Evolutionary conservation across 2,329 filamentous ascomycete species (phyloP).

Genomic region (Aureobasidium sp.): DNA sequence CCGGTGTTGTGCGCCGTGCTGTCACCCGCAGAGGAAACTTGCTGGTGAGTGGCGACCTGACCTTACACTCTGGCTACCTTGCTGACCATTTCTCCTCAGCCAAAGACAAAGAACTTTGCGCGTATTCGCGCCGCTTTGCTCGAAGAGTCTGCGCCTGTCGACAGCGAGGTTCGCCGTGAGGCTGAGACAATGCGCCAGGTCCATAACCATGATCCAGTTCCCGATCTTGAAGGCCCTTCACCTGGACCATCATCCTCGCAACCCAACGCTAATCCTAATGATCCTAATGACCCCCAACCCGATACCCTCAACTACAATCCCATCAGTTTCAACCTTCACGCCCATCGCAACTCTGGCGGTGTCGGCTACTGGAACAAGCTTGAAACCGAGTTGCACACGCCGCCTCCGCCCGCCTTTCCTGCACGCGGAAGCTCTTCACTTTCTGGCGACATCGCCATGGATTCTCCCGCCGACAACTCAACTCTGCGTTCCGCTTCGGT

Average conservation of each 20-base stretch:
- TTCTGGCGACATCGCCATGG: slow-evolving; percentile 63
- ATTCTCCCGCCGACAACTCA: slow-evolving; percentile 46
- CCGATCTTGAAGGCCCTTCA: slow-evolving; percentile 38
- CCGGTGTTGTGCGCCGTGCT: slow-evolving; percentile 71
- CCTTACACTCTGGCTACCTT: no score
- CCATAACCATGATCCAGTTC: slow-evolving; percentile 68
- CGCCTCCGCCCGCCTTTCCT: slow-evolving; percentile 56
- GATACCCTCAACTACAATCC: slow-evolving; percentile 44
- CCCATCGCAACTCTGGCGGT: slow-evolving; percentile 63
- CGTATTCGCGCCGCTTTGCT: slow-evolving; percentile 82
- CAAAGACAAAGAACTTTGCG: slow-evolving; percentile 93
- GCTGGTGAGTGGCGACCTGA: slow-evolving; percentile 52
- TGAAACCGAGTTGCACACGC: slow-evolving; percentile 58
- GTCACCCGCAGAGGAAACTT: slow-evolving; percentile 86
- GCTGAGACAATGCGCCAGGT: slow-evolving; percentile 95
- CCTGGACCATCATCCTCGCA: slow-evolving; percentile 44
- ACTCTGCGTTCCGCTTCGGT: slow-evolving; percentile 11
- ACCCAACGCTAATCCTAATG: slow-evolving; percentile 55
- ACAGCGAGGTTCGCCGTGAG: slow-evolving; percentile 82
- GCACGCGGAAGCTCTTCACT: slow-evolving; percentile 35
- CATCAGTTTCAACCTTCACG: slow-evolving; percentile 68
- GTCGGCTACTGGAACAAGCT: slow-evolving; percentile 74
- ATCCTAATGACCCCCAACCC: slow-evolving; percentile 54
- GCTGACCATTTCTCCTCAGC: slow-evolving; percentile 54
- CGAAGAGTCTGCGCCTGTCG: slow-evolving; percentile 81